A percentile compares a stretch with the other conserved stretches of the same genome.
Evolutionary conservation across 768 basidiomycete genomes (phyloP).

Genomic region (Boletus huronensis): DNA sequence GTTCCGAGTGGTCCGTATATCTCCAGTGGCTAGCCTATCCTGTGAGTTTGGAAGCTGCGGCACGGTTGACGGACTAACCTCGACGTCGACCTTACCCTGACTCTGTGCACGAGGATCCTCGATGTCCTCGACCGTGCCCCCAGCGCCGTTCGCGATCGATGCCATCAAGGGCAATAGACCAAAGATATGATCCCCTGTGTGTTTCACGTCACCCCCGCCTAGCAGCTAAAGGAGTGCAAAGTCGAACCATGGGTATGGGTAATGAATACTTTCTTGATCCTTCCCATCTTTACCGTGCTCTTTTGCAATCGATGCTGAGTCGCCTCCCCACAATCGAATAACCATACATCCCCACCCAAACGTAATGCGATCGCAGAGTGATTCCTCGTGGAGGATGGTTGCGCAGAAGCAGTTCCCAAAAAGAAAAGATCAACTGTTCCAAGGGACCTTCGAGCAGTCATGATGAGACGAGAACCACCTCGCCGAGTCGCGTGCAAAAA

Average conservation of each 20-base stretch:
- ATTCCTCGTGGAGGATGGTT: constrained; percentile 74
- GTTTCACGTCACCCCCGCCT: neutral
- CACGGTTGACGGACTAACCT: constrained; percentile 14
- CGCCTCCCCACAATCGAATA: constrained; percentile 84
- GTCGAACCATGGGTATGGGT: constrained; percentile 81
- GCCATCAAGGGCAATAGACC: constrained; percentile 69
- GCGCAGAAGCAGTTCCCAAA: constrained; percentile 78
- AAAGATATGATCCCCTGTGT: constrained; percentile 78
- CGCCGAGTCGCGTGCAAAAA: too few relatives aligned
- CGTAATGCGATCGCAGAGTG: constrained; percentile 72
- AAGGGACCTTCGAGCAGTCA: constrained; percentile 14
- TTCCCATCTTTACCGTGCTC: constrained; percentile 73
- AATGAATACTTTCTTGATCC: constrained; percentile 78
- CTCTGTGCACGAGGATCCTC: constrained; percentile 55
- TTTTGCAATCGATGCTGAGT: constrained; percentile 77
- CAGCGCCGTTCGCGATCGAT: constrained; percentile 68
- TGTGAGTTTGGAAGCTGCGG: constrained; percentile 8
- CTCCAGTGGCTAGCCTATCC: constrained; percentile 55
- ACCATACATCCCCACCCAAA: constrained; percentile 68
- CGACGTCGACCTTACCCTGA: neutral
- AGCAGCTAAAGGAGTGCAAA: neutral
- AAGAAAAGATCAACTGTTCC: constrained; percentile 60
- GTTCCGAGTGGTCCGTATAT: constrained; percentile 87
- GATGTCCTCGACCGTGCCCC: constrained; percentile 53
- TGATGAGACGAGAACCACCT: too few relatives aligned